Percentiles rank a stretch among this genome's conserved stretches.
phyloP scores from a whole-genome alignment of 2,329 filamentous ascomycete genomes.

The Epichloe uncinata region DNA sequence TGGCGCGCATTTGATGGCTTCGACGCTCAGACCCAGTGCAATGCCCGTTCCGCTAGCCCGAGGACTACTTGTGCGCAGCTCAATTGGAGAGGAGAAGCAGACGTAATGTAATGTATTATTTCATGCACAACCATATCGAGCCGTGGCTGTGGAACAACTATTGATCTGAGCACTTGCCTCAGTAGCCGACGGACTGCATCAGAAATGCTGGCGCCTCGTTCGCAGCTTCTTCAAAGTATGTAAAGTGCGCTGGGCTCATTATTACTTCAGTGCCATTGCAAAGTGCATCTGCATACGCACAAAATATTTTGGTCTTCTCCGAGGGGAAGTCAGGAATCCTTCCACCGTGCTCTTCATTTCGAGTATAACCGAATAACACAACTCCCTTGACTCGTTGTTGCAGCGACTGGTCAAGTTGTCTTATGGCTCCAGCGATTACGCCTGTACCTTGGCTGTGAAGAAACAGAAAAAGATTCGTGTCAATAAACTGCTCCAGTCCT shows the following conservation, averaged over 20 bases:
- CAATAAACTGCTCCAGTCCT: no score
- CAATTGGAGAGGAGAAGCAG: no score
- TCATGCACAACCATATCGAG: no score
- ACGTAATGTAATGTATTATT: no score
- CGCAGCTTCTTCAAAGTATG: background rate
- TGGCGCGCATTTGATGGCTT: no score
- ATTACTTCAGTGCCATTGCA: background rate
- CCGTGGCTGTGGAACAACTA: no score
- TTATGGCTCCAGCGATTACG: background rate
- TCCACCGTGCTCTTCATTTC: background rate
- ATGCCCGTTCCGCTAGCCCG: no score
- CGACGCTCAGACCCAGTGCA: no score
- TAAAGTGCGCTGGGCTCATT: background rate
- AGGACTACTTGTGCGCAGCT: no score
- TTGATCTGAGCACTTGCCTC: background rate
- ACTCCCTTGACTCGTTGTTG: background rate
- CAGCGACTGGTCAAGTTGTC: background rate
- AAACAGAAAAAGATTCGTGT: background rate
- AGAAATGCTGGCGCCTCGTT: background rate
- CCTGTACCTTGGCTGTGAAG: background rate
- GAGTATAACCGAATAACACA: background rate
- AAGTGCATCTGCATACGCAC: background rate
- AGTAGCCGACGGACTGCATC: background rate
- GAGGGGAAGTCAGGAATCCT: background rate
- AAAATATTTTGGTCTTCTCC: background rate